These are phyloP conservation scores for Platanthera guangdongensis DNA, from an alignment of 106 monocot species.

Conservation along the genomic window DNA sequence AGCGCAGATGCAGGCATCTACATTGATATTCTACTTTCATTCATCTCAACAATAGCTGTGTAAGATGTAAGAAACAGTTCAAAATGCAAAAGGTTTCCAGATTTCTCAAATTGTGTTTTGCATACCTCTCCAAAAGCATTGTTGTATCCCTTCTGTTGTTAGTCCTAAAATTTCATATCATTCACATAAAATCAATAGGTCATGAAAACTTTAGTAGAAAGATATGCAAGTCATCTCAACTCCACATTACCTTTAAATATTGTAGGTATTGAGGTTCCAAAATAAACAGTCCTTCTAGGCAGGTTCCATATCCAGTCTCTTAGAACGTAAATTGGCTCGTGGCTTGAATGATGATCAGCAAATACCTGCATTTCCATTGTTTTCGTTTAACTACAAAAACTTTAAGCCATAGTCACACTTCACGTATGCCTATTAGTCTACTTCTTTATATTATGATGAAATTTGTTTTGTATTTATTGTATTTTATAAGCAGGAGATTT, in stretches of 20 bases:
- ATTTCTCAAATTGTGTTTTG: background rate
- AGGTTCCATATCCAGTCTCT: slow-evolving; percentile 19
- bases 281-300: slow-evolving; percentile 10
- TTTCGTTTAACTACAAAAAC: background rate
- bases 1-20: too few relatives aligned
- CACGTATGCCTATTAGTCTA: too few relatives aligned
- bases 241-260: slow-evolving; percentile 16
- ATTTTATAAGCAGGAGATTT: too few relatives aligned
- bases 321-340: slow-evolving; percentile 11
- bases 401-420: background rate
- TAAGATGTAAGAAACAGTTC: background rate
- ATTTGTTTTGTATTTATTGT: too few relatives aligned
- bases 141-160: slow-evolving; percentile 23
- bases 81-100: background rate
- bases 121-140: slow-evolving; percentile 35
- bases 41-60: background rate
- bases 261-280: slow-evolving; percentile 23
- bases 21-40: background rate
- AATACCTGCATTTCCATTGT: slow-evolving; percentile 14
- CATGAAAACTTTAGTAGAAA: background rate
- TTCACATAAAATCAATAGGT: background rate
- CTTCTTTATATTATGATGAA: too few relatives aligned
- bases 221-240: background rate
- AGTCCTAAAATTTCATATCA: slow-evolving; percentile 13
- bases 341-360: slow-evolving; percentile 20